These are phyloP conservation scores for Blastomyces parvus DNA, from an alignment of 2,329 filamentous ascomycete species.

Conservation along the genomic window DNA sequence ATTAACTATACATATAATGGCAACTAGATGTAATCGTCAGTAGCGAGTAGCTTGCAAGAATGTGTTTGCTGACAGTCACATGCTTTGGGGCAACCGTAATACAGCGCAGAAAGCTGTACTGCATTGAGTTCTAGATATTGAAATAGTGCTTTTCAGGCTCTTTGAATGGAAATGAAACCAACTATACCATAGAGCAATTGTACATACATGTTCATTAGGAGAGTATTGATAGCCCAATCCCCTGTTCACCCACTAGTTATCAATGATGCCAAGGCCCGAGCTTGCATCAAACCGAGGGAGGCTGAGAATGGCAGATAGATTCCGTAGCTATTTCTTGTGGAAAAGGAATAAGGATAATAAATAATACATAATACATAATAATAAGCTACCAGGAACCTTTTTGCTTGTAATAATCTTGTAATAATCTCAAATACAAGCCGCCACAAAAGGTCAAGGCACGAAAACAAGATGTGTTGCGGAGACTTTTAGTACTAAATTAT, in stretches of 20 bases:
- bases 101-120: no score
- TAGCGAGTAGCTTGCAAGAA: no score
- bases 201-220: no score
- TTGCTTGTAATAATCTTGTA: background rate
- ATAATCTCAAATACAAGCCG: background rate
- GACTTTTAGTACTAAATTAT: no score
- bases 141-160: background rate
- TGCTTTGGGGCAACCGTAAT: no score
- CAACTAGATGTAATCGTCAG: no score
- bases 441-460: background rate
- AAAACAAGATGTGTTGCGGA: background rate
- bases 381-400: background rate
- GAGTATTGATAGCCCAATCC: background rate
- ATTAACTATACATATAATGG: no score
- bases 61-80: background rate
- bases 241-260: no score
- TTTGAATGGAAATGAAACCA: background rate
- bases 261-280: background rate
- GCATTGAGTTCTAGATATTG: no score
- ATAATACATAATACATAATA: no score
- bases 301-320: background rate
- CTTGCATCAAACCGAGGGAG: background rate
- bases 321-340: no score
- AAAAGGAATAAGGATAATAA: no score
- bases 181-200: background rate